Evolutionary conservation across 768 basidiomycete species (phyloP), one percentile per base, ranked within the genome.

Genomic region (Trametes maxima): DNA sequence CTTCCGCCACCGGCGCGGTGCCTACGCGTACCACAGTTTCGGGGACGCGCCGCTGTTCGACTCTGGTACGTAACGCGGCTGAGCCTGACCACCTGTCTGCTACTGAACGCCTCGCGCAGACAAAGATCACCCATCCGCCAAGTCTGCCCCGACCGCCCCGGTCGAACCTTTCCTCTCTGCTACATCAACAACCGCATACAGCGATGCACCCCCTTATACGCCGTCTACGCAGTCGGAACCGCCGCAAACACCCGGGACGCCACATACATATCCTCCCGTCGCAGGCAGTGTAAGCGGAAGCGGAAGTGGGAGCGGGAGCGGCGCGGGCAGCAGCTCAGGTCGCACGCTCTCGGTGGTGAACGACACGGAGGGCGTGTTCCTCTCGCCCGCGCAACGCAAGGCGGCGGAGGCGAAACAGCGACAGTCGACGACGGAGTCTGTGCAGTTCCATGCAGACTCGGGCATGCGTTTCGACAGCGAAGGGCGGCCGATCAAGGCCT

Each of bases 391-490:
- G 19, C 52, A 64, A 51, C 59, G 62, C 51, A 68, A 68, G 49
- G 63, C 63, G 21, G 49, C 52, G 24, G 65, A 68, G 55, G 63
- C 65, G 1, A 54, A 53, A 16, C 49, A 19, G 37, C 14, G 40
- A 22, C 2, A 37, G 35, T 4, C 43, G 19, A 44, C 35, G 21
- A 16, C 33, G 2, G 45, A 25, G 51, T 17, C 46, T 13, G 62
- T 62, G 17, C 63, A 50, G 59, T 66, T 61, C 49, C 65, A 69
- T 22, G 47, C 56, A 13, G 68, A 69, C 55, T 69, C 68, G 49
- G 68, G 68, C 25, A 59, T 57, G 47, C 64, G 68, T 17, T 69
- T 69, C 49, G 63, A 64, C n/a, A 46, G 57, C 42, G 11, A 50
- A 21, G 59, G 65, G 24, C 48, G 51, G 49, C 48, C 58, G 35